Evolutionary conservation across 1,284 basidiomycete species (phyloP), one percentile per base, ranked within the genome.

Genomic region (Ganoderma leucocontextum): DNA sequence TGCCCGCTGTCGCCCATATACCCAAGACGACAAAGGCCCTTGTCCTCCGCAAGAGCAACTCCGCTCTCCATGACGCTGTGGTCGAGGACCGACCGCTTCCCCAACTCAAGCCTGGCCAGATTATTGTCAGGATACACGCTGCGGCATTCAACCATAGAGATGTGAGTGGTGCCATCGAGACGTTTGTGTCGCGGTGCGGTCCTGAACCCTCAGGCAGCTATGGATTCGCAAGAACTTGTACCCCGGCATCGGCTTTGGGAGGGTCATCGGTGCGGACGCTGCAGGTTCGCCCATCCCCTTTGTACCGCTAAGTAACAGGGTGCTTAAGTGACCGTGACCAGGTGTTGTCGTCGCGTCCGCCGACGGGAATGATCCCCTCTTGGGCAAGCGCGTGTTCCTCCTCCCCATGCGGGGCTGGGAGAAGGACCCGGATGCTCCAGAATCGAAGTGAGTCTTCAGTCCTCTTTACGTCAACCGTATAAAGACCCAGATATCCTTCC

Each of bases 91-190:
- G 78, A 52, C 80, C 83, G 0, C 75, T 92, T 57, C 83, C 85
- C 12, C 53, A 77, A n/a, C 81, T 91, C 64, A 82, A 86, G 70
- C 69, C 78, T 0, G 89, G 86, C 1, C 82, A 93, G 76, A 78
- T 94, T 1, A 81, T 94, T 3, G 89, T 94, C 19, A 87, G 85
- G 76, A 86, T 93, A 58, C 81, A 81, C 19, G 92, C 93, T 10
- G 91, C 86, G 0, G 88, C 86, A n/a, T 93, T 93, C 82, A 95
- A 95, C 77, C 91, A 90, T 71, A 83, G 91, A 75, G 94, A 95
- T 77, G 93, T 95, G 73, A 67, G 87, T 80, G 10, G n/a, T 10
- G 44, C 15, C 39, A 42, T 33, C 38, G 47, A 25, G 10, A 29
- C 29, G 1, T 4, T 29, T 38, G 62, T 63, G 66, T 35, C 63